Evolutionary conservation across 768 basidiomycete species (phyloP).

Genomic region (Phaffia tasmanica): DNA sequence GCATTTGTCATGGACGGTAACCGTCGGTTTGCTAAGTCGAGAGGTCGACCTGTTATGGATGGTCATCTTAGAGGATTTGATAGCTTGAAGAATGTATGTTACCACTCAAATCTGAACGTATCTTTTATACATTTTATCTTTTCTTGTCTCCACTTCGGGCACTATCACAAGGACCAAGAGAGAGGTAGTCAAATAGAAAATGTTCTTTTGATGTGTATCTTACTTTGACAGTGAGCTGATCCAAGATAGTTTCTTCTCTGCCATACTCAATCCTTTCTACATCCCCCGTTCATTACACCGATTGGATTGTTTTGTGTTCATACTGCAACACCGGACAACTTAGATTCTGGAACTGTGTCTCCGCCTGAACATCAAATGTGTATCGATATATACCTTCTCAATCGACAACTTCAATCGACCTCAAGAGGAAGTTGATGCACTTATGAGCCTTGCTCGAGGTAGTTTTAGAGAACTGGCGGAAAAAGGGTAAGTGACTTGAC

Average conservation of each 20-base stretch:
- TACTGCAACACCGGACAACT: background rate
- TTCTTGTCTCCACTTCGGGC: background rate
- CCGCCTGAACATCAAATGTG: slow-evolving; percentile 63
- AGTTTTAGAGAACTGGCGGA: slow-evolving; percentile 65
- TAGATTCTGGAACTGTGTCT: slow-evolving; percentile 81
- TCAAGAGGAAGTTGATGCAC: slow-evolving; percentile 67
- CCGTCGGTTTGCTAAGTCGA: slow-evolving; percentile 60
- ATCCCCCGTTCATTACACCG: background rate
- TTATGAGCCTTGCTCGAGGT: slow-evolving; percentile 74
- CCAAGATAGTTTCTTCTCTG: background rate
- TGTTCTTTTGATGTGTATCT: too few relatives aligned
- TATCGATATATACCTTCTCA: slow-evolving; percentile 93
- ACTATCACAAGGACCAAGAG: too few relatives aligned
- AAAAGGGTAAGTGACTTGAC: slow-evolving; percentile 55
- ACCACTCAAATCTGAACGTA: too few relatives aligned
- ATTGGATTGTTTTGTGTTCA: background rate
- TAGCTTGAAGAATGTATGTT: slow-evolving; percentile 61
- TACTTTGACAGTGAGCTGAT: too few relatives aligned
- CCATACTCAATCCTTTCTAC: background rate
- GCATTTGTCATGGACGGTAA: slow-evolving; percentile 98
- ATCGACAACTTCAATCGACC: slow-evolving; percentile 93
- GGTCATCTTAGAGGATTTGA: slow-evolving; percentile 80
- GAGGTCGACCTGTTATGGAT: slow-evolving; percentile 52
- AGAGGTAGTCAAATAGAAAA: too few relatives aligned
- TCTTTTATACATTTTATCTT: background rate